A percentile compares a stretch with the other conserved stretches of the same genome.
Evolutionary conservation across 257 asterid genomes (phyloP).

Genomic region (Perilla frutescens): DNA sequence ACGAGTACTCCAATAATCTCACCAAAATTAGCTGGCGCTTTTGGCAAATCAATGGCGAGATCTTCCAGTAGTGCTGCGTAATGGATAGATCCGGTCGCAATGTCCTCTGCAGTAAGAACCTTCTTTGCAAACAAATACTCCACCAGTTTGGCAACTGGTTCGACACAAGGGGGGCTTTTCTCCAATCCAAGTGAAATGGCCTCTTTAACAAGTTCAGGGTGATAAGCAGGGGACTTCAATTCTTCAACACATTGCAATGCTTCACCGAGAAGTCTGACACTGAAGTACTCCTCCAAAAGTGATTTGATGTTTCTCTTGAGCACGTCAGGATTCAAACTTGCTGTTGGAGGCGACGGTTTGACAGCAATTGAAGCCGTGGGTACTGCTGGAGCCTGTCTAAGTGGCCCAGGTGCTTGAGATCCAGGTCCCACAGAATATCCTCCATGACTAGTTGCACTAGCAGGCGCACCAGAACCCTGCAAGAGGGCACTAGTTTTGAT

Average conservation of each 20-base stretch:
- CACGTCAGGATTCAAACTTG: conserved; percentile 44
- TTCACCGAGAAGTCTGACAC: conserved; percentile 68
- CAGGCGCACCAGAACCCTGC: conserved; percentile 63
- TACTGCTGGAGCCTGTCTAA: conserved; percentile 41
- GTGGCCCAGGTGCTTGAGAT: conserved; percentile 47
- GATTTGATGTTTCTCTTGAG: conserved; percentile 69
- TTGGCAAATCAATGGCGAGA: conserved; percentile 88
- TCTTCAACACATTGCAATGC: conserved; percentile 85
- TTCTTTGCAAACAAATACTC: conserved; percentile 61
- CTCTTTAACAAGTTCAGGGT: conserved; percentile 80
- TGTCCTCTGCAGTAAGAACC: conserved; percentile 52
- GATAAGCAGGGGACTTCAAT: conserved; percentile 75
- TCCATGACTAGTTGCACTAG: conserved; percentile 48
- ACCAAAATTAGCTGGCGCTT: conserved; percentile 84
- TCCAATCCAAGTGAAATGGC: conserved; percentile 74
- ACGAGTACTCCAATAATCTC: conserved; percentile 71
- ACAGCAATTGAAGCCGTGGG: conserved; percentile 40
- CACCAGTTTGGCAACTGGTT: conserved; percentile 61
- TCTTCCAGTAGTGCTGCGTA: conserved; percentile 74
- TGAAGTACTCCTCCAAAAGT: conserved; percentile 81
- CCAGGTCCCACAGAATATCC: conserved; percentile 46
- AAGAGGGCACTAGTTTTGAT: conserved; percentile 74
- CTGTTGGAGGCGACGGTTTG: conserved; percentile 49
- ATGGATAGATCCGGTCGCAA: conserved; percentile 52
- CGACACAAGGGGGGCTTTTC: conserved; percentile 75